Percentiles rank a stretch among this genome's conserved stretches.
Evolutionary conservation across 2,329 filamentous ascomycete genomes (phyloP).

Genomic region (Fusarium temperatum): DNA sequence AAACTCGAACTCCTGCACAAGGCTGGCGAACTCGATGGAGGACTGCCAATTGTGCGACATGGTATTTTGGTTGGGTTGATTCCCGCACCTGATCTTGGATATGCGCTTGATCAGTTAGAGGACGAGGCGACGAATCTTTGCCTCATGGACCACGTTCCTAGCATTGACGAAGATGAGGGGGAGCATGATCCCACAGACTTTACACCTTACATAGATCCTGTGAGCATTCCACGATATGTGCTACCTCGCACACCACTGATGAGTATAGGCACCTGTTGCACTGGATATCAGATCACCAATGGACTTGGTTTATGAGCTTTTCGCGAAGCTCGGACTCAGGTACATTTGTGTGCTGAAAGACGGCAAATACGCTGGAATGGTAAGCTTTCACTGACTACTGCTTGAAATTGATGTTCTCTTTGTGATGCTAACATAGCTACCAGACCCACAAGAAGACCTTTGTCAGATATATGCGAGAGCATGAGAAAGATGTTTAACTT

Average conservation of each 20-base stretch:
- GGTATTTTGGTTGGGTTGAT: conserved; percentile 88
- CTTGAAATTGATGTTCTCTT: background rate
- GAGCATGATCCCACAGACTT: conserved; percentile 81
- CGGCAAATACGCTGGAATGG: conserved; percentile 88
- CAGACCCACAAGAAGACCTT: conserved; percentile 95
- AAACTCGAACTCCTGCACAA: conserved; percentile 86
- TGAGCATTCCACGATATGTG: conserved; percentile 50
- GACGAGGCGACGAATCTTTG: conserved; percentile 80
- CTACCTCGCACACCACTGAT: conserved; percentile 17
- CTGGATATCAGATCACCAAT: conserved; percentile 90
- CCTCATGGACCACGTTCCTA: conserved; percentile 78
- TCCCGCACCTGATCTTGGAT: conserved; percentile 92
- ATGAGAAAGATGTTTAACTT: conserved; percentile 64
- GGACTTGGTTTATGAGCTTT: conserved; percentile 96
- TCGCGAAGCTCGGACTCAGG: conserved; percentile 89
- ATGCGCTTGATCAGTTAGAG: conserved; percentile 83
- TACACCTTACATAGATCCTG: conserved; percentile 88
- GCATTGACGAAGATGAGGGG: conserved; percentile 71
- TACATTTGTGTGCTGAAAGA: conserved; percentile 91
- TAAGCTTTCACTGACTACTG: conserved; percentile 56
- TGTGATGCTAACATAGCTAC: conserved; percentile 15
- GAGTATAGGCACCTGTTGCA: conserved; percentile 77
- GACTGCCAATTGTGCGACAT: conserved; percentile 84
- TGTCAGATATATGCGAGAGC: conserved; percentile 89
- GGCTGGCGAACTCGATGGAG: conserved; percentile 90